phyloP scores from a whole-genome alignment of 441 rosid genomes.

The Eutrema salsugineum region DNA sequence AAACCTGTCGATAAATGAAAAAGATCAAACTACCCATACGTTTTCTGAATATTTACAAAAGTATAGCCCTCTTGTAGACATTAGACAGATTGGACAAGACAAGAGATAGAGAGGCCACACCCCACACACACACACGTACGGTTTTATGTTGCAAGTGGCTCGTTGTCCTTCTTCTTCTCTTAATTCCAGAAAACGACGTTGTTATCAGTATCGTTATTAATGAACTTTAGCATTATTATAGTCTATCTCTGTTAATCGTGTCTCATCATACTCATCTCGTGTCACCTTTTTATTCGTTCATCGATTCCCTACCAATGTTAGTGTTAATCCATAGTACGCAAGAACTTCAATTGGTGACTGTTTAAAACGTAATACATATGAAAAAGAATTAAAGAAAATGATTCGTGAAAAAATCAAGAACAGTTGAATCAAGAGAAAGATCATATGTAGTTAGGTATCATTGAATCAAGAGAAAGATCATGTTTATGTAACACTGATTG shows the following conservation, averaged over 20 bases:
- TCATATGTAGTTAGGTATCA: neutral
- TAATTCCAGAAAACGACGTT: slow-evolving; percentile 14
- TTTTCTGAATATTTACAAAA: neutral
- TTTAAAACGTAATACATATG: neutral
- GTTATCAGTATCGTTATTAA: neutral
- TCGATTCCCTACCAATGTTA: slow-evolving; percentile 3
- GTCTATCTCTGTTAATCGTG: slow-evolving; percentile 6
- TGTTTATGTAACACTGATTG: neutral
- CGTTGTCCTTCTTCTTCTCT: slow-evolving; percentile 15
- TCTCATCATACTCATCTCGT: slow-evolving; percentile 9
- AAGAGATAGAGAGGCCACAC: slow-evolving; percentile 27
- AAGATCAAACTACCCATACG: neutral
- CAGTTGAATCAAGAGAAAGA: neutral
- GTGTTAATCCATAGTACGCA: neutral
- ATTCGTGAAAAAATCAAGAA: too few relatives aligned
- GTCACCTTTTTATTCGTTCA: slow-evolving; percentile 3
- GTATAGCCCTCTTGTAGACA: neutral
- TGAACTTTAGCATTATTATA: slow-evolving; percentile 7
- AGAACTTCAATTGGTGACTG: neutral
- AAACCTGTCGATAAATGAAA: neutral
- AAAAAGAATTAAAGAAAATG: neutral
- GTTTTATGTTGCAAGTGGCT: slow-evolving; percentile 24
- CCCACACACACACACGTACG: slow-evolving; percentile 26
- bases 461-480: neutral
- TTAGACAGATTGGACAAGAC: slow-evolving; percentile 26